Evolutionary conservation across 108 stramenopile genomes (phyloP), one percentile per base, ranked within the genome.

Genomic region (Discostella pseudostelligera): DNA sequence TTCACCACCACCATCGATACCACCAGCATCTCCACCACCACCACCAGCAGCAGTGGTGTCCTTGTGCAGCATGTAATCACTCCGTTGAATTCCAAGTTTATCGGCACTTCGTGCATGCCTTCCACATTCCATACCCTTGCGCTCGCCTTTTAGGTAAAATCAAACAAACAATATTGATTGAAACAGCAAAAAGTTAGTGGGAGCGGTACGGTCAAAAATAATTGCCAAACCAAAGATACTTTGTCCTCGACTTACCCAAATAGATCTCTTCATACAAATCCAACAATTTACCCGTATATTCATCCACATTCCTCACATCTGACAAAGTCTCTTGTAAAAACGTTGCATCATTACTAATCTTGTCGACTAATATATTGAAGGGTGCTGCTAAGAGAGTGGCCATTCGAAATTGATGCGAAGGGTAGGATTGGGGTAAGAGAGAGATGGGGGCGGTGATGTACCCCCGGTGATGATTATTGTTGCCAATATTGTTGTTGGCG

Each of bases 31-130:
- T 4, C 32, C 5, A 5, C 3, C 4, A 32, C 32, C 32, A 32
- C 32, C 32, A 32, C 32, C 32, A n/a, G n/a, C n/a, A n/a, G 32
- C 5, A 5, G 4, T 32, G 32, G 32, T 57, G 25, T 8, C 36
- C 50, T 62, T 21, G 47, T 94, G 81, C 10, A 98, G 73, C 99
- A 99, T 99, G 87, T 99, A 99, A 81, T 99, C 99, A 60, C 86
- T 88, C 5, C 99, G 83, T 56, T 82, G 85, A 37, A 99, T 87
- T 7, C 96, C 99, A 21, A 97, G 80, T 19, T 81, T 67, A 53
- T 88, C 84, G 25, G 88, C 86, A 9, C 22, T 26, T 16, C 54
- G 40, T n/a, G 85, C 86, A 58, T 76, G 74, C 3, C 58, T 55
- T 36, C 63, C 69, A 46, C 60, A 70, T 8, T 78, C 59, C 32